A percentile compares a stretch with the other conserved stretches of the same genome.
phyloP scores from a whole-genome alignment of 768 basidiomycete species.

The Galerina marginata region DNA sequence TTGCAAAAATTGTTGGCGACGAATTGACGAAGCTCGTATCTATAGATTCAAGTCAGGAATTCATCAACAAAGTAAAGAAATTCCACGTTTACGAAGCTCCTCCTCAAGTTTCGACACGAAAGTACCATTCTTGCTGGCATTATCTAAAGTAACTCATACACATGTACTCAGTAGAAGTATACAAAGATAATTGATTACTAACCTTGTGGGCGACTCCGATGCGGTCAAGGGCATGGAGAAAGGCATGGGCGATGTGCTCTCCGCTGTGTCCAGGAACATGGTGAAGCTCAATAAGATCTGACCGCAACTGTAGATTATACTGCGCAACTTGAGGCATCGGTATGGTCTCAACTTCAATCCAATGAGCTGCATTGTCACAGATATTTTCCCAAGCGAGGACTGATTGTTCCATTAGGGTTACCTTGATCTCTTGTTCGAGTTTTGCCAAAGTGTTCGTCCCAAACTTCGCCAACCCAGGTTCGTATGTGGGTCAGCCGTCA shows the following conservation, averaged over 20 bases:
- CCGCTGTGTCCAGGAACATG: constrained; percentile 37
- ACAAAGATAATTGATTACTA: not conserved
- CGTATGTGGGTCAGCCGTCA: constrained; percentile 12
- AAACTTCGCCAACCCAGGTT: not conserved
- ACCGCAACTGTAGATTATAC: constrained; percentile 26
- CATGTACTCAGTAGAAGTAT: not conserved
- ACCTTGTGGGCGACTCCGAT: constrained; percentile 31
- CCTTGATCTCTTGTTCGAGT: not conserved
- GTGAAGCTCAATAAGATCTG: constrained; percentile 40
- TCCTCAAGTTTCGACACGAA: constrained; percentile 16
- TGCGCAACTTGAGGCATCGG: constrained; percentile 23
- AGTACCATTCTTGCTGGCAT: constrained; percentile 24
- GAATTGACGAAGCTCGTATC: constrained; percentile 17
- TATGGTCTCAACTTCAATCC: constrained; percentile 29
- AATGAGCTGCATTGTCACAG: constrained; percentile 34
- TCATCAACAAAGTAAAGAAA: constrained; percentile 11
- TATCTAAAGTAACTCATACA: constrained; percentile 26
- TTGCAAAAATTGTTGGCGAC: constrained; percentile 17
- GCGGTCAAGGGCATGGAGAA: constrained; percentile 34
- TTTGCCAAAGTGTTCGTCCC: not conserved
- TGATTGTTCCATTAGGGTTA: not conserved
- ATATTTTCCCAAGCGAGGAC: not conserved
- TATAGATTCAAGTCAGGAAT: not conserved
- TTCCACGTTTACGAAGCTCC: not conserved
- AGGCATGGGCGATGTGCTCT: constrained; percentile 35